A percentile compares a stretch with the other conserved stretches of the same genome.
These are phyloP conservation scores for Oenanthe javanica DNA, from an alignment of 140 eudicot species.

Conservation along the genomic window DNA sequence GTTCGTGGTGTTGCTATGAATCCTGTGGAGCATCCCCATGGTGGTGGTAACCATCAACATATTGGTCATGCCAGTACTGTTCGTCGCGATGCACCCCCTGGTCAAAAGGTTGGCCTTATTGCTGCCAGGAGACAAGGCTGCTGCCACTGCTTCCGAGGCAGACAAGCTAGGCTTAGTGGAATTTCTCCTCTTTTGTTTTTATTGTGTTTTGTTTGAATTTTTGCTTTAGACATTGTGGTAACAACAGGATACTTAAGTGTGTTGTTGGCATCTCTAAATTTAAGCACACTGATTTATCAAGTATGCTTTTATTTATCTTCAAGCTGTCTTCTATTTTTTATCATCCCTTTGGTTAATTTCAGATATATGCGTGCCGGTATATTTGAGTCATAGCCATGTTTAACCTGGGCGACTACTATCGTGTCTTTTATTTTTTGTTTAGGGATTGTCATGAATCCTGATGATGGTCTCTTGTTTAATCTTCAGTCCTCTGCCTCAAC, in stretches of 20 bases:
- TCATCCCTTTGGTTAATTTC: not conserved
- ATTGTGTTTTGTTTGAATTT: not conserved
- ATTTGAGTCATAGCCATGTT: not conserved
- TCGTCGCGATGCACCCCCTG: conserved; percentile 3
- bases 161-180: not conserved
- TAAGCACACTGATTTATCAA: not conserved
- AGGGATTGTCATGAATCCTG: no score
- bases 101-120: conserved; percentile 3
- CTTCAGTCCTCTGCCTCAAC: not conserved
- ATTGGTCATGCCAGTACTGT: conserved; percentile 5
- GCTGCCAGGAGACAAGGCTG: conserved; percentile 1
- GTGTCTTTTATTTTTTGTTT: no score
- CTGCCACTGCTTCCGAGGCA: conserved; percentile 3
- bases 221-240: not conserved
- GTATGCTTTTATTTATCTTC: not conserved
- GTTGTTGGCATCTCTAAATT: not conserved
- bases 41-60: conserved; percentile 32
- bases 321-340: not conserved
- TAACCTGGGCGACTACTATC: no score
- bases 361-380: not conserved
- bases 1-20: conserved; percentile 57
- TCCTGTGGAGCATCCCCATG: conserved; percentile 51
- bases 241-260: not conserved
- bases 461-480: no score
- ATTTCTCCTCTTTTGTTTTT: not conserved